phyloP scores from a whole-genome alignment of 2,329 filamentous ascomycete species.

The Aulographum hederae region DNA sequence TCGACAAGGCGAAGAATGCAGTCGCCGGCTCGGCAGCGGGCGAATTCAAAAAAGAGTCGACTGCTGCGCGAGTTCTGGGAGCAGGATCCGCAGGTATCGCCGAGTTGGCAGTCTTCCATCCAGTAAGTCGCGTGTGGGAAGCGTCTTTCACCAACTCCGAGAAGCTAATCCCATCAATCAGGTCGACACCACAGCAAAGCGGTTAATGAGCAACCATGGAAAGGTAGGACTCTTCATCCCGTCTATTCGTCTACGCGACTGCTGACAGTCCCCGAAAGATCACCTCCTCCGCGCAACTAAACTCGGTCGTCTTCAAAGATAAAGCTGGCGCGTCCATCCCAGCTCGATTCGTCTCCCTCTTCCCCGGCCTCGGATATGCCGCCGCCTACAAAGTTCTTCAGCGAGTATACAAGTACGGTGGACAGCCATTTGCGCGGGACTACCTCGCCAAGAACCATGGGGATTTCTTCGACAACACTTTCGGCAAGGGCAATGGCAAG shows the following conservation, averaged over 20 bases:
- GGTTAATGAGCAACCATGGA: slow-evolving; percentile 94
- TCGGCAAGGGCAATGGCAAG: slow-evolving; percentile 95
- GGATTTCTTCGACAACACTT: slow-evolving; percentile 66
- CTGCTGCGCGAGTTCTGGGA: slow-evolving; percentile 69
- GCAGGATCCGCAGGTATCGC: slow-evolving; percentile 88
- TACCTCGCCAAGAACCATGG: slow-evolving; percentile 68
- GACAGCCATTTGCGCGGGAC: slow-evolving; percentile 87
- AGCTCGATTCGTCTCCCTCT: slow-evolving; percentile 82
- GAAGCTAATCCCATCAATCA: slow-evolving; percentile 16
- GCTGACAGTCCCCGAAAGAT: slow-evolving; percentile 27
- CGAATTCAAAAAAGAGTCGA: slow-evolving; percentile 70
- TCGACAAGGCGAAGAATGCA: neutral
- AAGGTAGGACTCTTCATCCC: slow-evolving; percentile 42
- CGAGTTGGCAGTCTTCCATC: slow-evolving; percentile 84
- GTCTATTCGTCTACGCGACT: neutral
- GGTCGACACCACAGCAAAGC: slow-evolving; percentile 97
- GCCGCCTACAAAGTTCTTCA: slow-evolving; percentile 96
- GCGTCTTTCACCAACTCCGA: neutral
- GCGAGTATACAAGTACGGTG: slow-evolving; percentile 96
- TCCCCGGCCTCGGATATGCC: slow-evolving; percentile 92
- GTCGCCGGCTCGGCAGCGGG: slow-evolving; percentile 30
- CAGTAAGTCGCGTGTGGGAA: slow-evolving; percentile 32
- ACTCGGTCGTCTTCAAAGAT: slow-evolving; percentile 86
- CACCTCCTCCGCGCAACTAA: slow-evolving; percentile 45
- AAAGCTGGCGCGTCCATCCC: slow-evolving; percentile 52